Base-by-base conservation (phyloP, 106 monocot genomes). In the Dioscorea zingiberensis region DNA sequence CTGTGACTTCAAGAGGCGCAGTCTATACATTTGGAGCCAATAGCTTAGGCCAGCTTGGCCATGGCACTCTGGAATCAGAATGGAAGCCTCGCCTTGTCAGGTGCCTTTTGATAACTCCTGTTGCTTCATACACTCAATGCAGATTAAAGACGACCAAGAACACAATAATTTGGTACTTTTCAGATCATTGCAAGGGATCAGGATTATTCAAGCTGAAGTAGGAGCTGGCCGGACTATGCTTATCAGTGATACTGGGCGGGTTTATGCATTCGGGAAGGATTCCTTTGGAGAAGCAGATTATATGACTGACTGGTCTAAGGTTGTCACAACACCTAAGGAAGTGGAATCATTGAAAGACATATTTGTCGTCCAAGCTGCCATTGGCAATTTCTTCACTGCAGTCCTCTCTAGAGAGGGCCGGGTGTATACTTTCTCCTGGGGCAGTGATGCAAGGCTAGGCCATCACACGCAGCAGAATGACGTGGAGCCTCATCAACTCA, bases 371-470 rank as follows among this genome's bases (percentile, higher is more conserved):
- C 98, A 99, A 58, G 93, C 98, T 48, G 84, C 98, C n/a, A 89
- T 99, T 3, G 98, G 89, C 60, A 89, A 93, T 63, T 99, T 93
- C 80, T 99, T 99, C 69, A 87, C 93, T 11, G 93, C 98, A 48
- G 89, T 99, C 60, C 84, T 99, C 7, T 93, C 93, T 7, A 77
- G 98, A 71, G 98, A 99, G 59, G 98, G 98, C 8, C 84, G 69
- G 24, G 89, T 93, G 0, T 99, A 99, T 74, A 99, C 98, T 0
- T 93, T 99, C 64, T 99, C 89, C 17, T 99, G 98, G 98, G 98
- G 98, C 17, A 82, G 44, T 21, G 92, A 99, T 27, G 77, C 65
- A 23, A 89, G 79, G 57, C 69, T 99, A 10, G 88, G 98, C 0
- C 98, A 99, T 78, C 89, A 87, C 63, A 93, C 98, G 1, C 89